These are phyloP conservation scores for Picea engelmannii DNA, from an alignment of 83 land plant species.

Conservation along the genomic window DNA sequence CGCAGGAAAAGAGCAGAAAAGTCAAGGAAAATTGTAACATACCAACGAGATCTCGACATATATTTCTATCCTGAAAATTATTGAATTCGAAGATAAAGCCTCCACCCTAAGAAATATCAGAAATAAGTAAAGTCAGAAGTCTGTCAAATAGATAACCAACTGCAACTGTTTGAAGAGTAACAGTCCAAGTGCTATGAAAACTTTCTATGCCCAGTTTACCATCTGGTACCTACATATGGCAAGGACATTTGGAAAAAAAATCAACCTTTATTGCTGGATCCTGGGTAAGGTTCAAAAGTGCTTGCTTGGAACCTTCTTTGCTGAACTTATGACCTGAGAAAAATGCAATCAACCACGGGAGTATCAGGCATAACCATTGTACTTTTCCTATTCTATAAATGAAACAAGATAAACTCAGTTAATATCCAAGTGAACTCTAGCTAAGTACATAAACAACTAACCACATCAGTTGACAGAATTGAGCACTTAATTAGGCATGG, in stretches of 20 bases:
- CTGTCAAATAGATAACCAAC: neutral
- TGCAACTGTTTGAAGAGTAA: neutral
- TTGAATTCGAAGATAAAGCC: conserved; percentile 71
- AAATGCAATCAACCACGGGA: neutral
- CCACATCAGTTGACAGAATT: neutral
- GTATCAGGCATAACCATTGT: neutral
- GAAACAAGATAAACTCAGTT: neutral
- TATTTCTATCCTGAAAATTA: conserved; percentile 52
- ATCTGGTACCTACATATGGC: neutral
- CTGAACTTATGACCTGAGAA: conserved; percentile 62
- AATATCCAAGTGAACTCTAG: neutral
- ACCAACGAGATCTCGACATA: conserved; percentile 74
- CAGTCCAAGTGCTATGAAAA: neutral
- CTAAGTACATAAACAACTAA: neutral
- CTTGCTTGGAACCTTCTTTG: conserved; percentile 60
- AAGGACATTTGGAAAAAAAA: neutral
- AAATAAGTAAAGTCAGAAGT: neutral
- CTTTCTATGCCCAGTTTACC: neutral
- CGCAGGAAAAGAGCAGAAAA: neutral
- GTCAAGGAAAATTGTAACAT: conserved; percentile 12
- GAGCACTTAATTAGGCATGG: neutral
- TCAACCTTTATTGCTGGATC: conserved; percentile 33
- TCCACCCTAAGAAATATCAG: conserved; percentile 33
- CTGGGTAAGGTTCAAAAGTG: conserved; percentile 52
- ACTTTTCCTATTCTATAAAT: neutral